Percentiles rank a stretch among this genome's conserved stretches.
Conservation (phyloP, 768 basidiomycete genomes). For the Termitomyces sp. region DNA sequence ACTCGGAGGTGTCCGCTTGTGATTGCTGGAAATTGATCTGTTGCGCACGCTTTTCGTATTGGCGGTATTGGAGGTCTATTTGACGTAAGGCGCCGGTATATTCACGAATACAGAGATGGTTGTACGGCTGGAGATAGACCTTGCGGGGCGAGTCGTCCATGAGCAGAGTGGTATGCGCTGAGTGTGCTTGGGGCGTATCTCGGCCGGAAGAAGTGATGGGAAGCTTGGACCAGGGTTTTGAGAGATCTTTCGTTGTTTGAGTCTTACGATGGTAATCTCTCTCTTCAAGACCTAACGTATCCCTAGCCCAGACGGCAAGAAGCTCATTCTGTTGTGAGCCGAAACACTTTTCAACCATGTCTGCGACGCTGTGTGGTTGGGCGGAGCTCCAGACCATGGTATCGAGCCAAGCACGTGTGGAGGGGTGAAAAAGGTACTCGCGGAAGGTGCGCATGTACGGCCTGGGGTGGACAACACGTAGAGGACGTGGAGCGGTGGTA, state of each 20-base stretch:
- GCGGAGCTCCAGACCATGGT: slow-evolving; percentile 91
- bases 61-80: slow-evolving; percentile 7
- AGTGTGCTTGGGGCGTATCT: slow-evolving; percentile 25
- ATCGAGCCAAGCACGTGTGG: slow-evolving; percentile 66
- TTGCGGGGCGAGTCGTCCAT: slow-evolving; percentile 55
- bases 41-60: not conserved
- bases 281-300: slow-evolving; percentile 63
- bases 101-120: slow-evolving; percentile 74
- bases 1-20: not conserved
- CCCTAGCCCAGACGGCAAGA: slow-evolving; percentile 74
- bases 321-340: slow-evolving; percentile 37
- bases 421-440: slow-evolving; percentile 57
- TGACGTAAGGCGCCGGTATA: slow-evolving; percentile 36
- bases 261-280: slow-evolving; percentile 52
- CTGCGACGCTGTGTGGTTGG: slow-evolving; percentile 71
- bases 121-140: slow-evolving; percentile 69
- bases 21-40: not conserved
- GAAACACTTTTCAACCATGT: slow-evolving; percentile 70
- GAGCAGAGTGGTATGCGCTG: slow-evolving; percentile 42
- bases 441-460: slow-evolving; percentile 65
- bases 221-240: slow-evolving; percentile 56
- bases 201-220: slow-evolving; percentile 3
- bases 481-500: slow-evolving; percentile 11
- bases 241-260: slow-evolving; percentile 72
- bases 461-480: slow-evolving; percentile 47